Evolutionary conservation across 2,329 filamentous ascomycete genomes (phyloP).

Genomic region (Podosphaera fusca): DNA sequence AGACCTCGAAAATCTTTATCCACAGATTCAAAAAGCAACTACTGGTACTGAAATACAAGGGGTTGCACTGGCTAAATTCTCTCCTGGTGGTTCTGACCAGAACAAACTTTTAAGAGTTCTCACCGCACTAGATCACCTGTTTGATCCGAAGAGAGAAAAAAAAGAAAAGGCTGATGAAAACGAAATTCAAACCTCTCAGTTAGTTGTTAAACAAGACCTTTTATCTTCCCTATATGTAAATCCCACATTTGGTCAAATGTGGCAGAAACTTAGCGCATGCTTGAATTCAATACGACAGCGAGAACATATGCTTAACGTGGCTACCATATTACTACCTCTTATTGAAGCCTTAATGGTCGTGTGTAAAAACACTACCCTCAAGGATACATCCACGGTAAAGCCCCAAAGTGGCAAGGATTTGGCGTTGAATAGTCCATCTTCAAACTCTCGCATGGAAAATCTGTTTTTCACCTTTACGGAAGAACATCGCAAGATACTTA

Average conservation of each 20-base stretch:
- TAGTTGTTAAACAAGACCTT: slow-evolving; percentile 55
- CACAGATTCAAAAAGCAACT: slow-evolving; percentile 66
- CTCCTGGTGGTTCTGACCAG: slow-evolving; percentile 84
- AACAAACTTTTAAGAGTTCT: slow-evolving; percentile 83
- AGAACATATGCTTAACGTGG: slow-evolving; percentile 90
- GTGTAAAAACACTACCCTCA: slow-evolving; percentile 77
- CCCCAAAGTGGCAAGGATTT: slow-evolving; percentile 36
- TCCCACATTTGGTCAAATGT: slow-evolving; percentile 69
- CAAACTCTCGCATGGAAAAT: slow-evolving; percentile 62
- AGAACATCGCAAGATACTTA: slow-evolving; percentile 90
- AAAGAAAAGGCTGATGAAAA: slow-evolving; percentile 19
- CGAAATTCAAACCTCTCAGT: slow-evolving; percentile 27
- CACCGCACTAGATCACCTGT: slow-evolving; percentile 86
- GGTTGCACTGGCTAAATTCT: slow-evolving; percentile 83
- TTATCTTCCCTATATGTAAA: slow-evolving; percentile 78
- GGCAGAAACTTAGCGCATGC: slow-evolving; percentile 79
- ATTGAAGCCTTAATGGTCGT: slow-evolving; percentile 98
- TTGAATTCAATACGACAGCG: slow-evolving; percentile 71
- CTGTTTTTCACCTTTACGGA: slow-evolving; percentile 96
- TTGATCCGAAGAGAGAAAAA: slow-evolving; percentile 53
- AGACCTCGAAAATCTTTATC: slow-evolving; percentile 65
- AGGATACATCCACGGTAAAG: slow-evolving; percentile 11
- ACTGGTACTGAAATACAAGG: slow-evolving; percentile 90
- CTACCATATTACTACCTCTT: slow-evolving; percentile 77
- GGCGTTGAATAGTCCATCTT: slow-evolving; percentile 49